Evolutionary conservation across 805 yeast genomes (phyloP).

Genomic region (Debaryomyces hansenii): DNA sequence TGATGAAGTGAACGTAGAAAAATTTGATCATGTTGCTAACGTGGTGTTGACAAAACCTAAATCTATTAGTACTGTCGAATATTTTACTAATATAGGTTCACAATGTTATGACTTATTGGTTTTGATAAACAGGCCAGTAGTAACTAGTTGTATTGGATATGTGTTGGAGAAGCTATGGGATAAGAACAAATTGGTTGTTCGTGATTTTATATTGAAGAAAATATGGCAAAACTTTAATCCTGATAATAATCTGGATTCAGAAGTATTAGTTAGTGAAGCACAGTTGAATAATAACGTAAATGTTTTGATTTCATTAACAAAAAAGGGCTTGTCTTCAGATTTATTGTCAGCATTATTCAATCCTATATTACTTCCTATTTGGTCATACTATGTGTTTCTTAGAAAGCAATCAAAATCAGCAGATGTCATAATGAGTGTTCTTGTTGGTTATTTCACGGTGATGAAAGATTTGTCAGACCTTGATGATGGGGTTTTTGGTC

Average conservation of each 20-base stretch:
- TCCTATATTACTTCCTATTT: constrained; percentile 35
- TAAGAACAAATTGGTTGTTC: constrained; percentile 49
- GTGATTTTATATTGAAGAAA: constrained; percentile 57
- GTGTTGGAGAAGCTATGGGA: constrained; percentile 52
- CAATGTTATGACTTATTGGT: constrained; percentile 65
- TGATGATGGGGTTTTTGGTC: constrained; percentile 15
- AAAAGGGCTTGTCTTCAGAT: constrained; percentile 30
- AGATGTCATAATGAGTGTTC: constrained; percentile 35
- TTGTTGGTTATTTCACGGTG: constrained; percentile 37
- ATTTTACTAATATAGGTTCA: constrained; percentile 56
- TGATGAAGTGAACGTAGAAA: constrained; percentile 66
- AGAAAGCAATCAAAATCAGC: constrained; percentile 26
- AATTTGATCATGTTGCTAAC: constrained; percentile 64
- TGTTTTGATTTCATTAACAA: constrained; percentile 62
- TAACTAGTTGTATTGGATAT: constrained; percentile 56
- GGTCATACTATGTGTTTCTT: constrained; percentile 48
- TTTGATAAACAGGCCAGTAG: constrained; percentile 58
- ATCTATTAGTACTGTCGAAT: constrained; percentile 43
- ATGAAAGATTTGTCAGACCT: constrained; percentile 16
- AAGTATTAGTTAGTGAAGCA: constrained; percentile 42
- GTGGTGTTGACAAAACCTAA: constrained; percentile 66
- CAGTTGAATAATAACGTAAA: constrained; percentile 62
- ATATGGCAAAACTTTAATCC: constrained; percentile 51
- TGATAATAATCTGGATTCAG: constrained; percentile 11
- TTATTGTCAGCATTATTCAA: constrained; percentile 22